Base-by-base conservation (phyloP, 2,329 filamentous ascomycete genomes). In the Allantophomopsis cytisporea region DNA sequence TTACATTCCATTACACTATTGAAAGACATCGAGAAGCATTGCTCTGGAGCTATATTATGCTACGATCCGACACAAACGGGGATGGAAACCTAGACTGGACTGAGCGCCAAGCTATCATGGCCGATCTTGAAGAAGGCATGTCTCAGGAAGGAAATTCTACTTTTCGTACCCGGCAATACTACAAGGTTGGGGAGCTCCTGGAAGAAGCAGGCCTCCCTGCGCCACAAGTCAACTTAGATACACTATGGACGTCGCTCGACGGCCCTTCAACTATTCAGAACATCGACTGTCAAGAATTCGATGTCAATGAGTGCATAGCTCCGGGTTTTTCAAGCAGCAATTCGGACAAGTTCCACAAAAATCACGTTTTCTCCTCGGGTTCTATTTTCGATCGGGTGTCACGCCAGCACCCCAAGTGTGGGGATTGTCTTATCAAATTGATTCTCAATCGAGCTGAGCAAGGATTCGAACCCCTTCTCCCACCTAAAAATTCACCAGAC, bases 1-100 rank as follows among this genome's bases (percentile, higher is more conserved):
- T 55, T 1, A 47, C 54, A n/a, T 64, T 64, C 44, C 62, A 65
- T 45, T 64, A 64, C 46, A 60, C 55, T 12, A 64, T 64, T 38
- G 61, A 65, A 46, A 47, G 62, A 18, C 61, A 63, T 40, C 51
- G 62, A 2, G 62, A 65, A 43, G 61, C 58, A 5, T 47, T 65
- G 15, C 49, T 65, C 12, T 65, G 61, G 60, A 61, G 59, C 30
- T 63, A 61, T 39, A 51, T 65, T 38, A 60, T 62, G 55, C 49
- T 58, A 7, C 54, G 59, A 7, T 56, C 53, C 13, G 62, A 65
- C 41, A 35, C 40, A 7, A 49, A 65, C 43, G 44, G 47, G 7
- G 57, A 63, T 40, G 60, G 60, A 1, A 62, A 64, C 42, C 53
- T 65, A 11, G 53, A 54, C 43, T 64, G 60, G 59, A 41, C 43